Base-by-base conservation (phyloP, 2,329 filamentous ascomycete genomes). In the Hymenoscyphus fraxineus region DNA sequence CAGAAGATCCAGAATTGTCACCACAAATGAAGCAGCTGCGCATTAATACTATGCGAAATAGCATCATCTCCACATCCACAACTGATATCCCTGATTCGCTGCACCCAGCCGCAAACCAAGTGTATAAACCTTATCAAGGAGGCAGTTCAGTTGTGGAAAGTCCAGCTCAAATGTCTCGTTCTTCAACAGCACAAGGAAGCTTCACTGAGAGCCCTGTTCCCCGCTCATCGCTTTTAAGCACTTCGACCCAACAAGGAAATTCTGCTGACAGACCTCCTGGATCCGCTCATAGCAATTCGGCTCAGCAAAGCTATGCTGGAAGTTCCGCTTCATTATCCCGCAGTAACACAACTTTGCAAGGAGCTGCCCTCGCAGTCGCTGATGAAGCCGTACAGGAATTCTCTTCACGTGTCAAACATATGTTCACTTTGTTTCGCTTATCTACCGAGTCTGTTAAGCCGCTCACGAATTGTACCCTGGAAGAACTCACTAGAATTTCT, bases 371-470 rank as follows among this genome's bases (percentile, higher is more conserved):
- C 41, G 67, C 70, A 62, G 62, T 72, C 7, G 70, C 67, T 40
- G 87, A 90, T 59, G 86, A 88, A 63, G 88, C 92, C 0, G 81
- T 93, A 59, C 78, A 83, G 7, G 84, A 88, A 13, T 96, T 97
- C 74, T 84, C 86, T 3, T 75, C 79, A 6, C 88, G 92, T 32
- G 90, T 91, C 2, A 85, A 83, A 22, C 90, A 93, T 73, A 84
- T 95, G 70, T 88, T 86, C 66, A 87, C 89, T 68, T 81, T 95
- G 2, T 96, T 96, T 73, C 83, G 87, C 44, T 77, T 94, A 55
- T 91, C 93, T 64, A 88, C 92, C 0, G 91, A 96, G 75, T 84
- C 88, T 39, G 81, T 88, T 38, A 87, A 85, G 67, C 87, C 91
- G 0, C 75, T 93, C 4, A 81, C 85, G 63, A 82, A 83, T 38